These are phyloP conservation scores for Kodamaea kaohsiungensis DNA, from an alignment of 805 yeast genomes.

Conservation along the genomic window DNA sequence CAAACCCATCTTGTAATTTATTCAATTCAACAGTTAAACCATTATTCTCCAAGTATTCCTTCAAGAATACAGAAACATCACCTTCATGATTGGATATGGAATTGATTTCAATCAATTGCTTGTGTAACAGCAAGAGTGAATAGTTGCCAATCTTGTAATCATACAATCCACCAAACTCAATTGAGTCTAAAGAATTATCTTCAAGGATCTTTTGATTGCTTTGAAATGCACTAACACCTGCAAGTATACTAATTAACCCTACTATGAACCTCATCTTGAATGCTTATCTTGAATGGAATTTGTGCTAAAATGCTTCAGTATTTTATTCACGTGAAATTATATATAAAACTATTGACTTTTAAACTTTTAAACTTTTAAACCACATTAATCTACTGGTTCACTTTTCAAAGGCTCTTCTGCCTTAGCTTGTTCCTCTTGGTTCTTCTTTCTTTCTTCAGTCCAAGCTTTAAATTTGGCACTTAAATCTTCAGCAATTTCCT, in stretches of 20 bases:
- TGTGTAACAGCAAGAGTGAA: constrained; percentile 27
- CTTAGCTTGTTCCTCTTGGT: constrained; percentile 5
- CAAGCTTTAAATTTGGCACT: constrained; percentile 27
- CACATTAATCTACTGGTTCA: background rate
- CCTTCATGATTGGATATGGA: constrained; percentile 28
- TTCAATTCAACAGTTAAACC: constrained; percentile 57
- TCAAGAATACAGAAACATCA: constrained; percentile 40
- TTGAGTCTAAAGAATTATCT: background rate
- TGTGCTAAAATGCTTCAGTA: background rate
- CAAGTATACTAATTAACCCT: background rate
- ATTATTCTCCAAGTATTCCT: constrained; percentile 33
- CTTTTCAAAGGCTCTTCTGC: background rate
- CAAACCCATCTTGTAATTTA: constrained; percentile 24
- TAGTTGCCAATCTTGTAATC: constrained; percentile 14
- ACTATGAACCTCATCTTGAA: background rate
- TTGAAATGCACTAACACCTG: background rate
- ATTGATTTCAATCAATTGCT: constrained; percentile 23
- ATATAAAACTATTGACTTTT: too few species aligned
- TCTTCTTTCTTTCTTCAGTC: constrained; percentile 19
- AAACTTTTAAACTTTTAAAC: too few species aligned
- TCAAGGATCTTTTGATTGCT: background rate
- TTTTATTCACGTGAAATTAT: background rate
- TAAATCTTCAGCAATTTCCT: constrained; percentile 38
- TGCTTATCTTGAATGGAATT: background rate
- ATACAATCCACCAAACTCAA: constrained; percentile 2